Evolutionary conservation across 2,329 filamentous ascomycete genomes (phyloP).

Genomic region (Epichloe aotearoae): DNA sequence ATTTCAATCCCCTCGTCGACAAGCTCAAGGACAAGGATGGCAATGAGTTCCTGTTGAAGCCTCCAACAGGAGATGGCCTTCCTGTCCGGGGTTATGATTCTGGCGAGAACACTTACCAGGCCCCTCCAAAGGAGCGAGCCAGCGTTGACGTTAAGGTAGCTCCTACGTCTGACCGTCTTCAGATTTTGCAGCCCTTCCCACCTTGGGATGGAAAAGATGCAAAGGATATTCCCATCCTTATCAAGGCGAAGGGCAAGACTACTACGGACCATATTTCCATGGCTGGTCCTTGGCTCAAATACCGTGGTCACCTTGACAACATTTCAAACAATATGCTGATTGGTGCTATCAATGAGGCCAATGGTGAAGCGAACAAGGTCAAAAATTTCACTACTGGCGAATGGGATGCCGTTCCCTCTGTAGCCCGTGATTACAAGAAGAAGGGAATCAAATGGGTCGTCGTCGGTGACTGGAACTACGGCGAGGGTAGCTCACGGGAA

Average conservation of each 20-base stretch:
- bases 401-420: constrained; percentile 79
- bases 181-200: constrained; percentile 75
- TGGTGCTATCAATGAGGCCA: constrained; percentile 89
- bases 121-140: constrained; percentile 68
- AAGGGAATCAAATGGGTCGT: constrained; percentile 96
- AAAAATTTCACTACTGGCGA: constrained; percentile 78
- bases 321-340: constrained; percentile 99
- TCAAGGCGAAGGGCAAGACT: constrained; percentile 94
- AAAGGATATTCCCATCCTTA: constrained; percentile 72
- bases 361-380: constrained; percentile 95
- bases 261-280: constrained; percentile 96
- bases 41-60: constrained; percentile 82
- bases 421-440: constrained; percentile 96
- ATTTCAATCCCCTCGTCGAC: constrained; percentile 93
- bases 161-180: constrained; percentile 84
- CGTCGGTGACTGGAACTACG: constrained; percentile 98
- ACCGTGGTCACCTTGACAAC: constrained; percentile 97
- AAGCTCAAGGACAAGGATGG: constrained; percentile 88
- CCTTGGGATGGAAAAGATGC: constrained; percentile 91
- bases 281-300: constrained; percentile 96
- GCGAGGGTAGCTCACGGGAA: constrained; percentile 94
- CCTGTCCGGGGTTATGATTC: constrained; percentile 76
- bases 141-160: constrained; percentile 69
- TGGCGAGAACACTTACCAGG: constrained; percentile 89
- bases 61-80: constrained; percentile 70